Percentiles rank a stretch among this genome's conserved stretches.
phyloP scores from a whole-genome alignment of 2,329 filamentous ascomycete species.

The Colletotrichum sp. region DNA sequence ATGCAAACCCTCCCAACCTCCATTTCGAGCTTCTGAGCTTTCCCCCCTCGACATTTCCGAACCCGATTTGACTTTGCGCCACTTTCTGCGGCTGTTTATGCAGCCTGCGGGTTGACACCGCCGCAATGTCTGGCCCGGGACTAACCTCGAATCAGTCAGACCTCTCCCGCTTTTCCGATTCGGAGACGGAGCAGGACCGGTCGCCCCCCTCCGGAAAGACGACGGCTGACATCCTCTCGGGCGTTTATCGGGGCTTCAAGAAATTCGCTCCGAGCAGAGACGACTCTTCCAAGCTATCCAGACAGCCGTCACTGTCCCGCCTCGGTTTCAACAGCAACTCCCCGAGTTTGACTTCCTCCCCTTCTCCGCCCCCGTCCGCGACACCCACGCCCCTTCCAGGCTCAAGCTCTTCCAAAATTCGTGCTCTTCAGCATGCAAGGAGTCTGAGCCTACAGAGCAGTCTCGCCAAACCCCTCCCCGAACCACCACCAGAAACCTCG shows the following conservation, averaged over 20 bases:
- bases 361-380: conserved; percentile 30
- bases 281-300: conserved; percentile 46
- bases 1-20: conserved; percentile 3
- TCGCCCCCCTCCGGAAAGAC: conserved; percentile 32
- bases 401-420: conserved; percentile 14
- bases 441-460: conserved; percentile 61
- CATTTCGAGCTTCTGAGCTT: not conserved
- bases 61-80: not conserved
- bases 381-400: conserved; percentile 10
- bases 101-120: conserved; percentile 5
- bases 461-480: conserved; percentile 62
- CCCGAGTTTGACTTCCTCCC: conserved; percentile 27
- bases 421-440: conserved; percentile 52
- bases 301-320: conserved; percentile 45
- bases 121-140: conserved; percentile 26
- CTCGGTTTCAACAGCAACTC: conserved; percentile 40
- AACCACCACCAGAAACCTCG: conserved; percentile 43
- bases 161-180: conserved; percentile 47
- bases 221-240: conserved; percentile 53
- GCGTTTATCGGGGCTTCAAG: conserved; percentile 57
- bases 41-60: not conserved
- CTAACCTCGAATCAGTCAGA: conserved; percentile 38
- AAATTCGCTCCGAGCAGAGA: conserved; percentile 50
- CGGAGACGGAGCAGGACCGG: conserved; percentile 44
- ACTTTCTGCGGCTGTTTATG: not conserved